phyloP scores from a whole-genome alignment of 2,329 filamentous ascomycete genomes.

The Podosphaera xanthii region DNA sequence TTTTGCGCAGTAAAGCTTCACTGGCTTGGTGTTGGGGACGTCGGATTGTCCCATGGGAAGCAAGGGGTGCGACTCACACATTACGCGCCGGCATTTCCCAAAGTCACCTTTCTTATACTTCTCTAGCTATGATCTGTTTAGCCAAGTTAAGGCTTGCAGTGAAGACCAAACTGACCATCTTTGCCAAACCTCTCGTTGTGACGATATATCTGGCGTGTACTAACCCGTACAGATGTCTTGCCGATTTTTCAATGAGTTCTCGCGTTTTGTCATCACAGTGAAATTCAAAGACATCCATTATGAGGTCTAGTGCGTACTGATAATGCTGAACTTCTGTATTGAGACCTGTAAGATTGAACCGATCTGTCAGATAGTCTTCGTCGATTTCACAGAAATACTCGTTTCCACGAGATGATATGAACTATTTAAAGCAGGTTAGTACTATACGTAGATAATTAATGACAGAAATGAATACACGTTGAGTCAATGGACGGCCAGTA shows the following conservation, averaged over 20 bases:
- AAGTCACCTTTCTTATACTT: conserved; percentile 98
- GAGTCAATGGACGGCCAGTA: too few species aligned
- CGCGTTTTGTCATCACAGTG: conserved; percentile 98
- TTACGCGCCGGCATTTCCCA: conserved; percentile 89
- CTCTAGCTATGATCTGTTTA: conserved; percentile 44
- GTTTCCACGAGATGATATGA: conserved; percentile 91
- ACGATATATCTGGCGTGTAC: conserved; percentile 95
- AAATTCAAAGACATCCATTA: conserved; percentile 95
- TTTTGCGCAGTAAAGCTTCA: conserved; percentile 90
- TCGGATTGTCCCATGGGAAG: conserved; percentile 90
- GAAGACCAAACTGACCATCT: conserved; percentile 49
- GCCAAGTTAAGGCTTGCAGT: neutral
- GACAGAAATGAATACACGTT: too few species aligned
- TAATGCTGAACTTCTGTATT: conserved; percentile 98
- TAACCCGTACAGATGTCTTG: conserved; percentile 80
- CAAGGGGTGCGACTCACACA: conserved; percentile 81
- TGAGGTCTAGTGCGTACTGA: conserved; percentile 90
- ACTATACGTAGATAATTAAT: too few species aligned
- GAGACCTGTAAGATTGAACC: conserved; percentile 91
- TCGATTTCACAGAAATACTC: conserved; percentile 99
- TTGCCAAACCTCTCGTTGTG: conserved; percentile 75
- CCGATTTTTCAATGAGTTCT: conserved; percentile 93
- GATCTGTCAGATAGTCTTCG: conserved; percentile 92
- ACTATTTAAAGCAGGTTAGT: conserved; percentile 29
- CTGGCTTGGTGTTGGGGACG: conserved; percentile 63